phyloP scores from a whole-genome alignment of 2,329 filamentous ascomycete genomes.

The Aspergillus brasiliensis region DNA sequence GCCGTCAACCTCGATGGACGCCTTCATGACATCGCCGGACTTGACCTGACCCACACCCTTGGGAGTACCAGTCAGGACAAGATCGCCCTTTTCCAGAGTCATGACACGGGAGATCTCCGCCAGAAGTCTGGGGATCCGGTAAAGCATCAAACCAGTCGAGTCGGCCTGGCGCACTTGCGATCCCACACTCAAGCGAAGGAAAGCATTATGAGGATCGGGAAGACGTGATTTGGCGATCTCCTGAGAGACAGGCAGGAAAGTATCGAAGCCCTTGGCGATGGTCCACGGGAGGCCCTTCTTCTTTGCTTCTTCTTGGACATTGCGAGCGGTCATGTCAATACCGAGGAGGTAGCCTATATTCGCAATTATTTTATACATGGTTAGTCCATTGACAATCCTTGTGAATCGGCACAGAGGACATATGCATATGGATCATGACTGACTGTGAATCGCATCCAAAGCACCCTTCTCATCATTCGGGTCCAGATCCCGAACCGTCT shows the following conservation, averaged over 20 bases:
- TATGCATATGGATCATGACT: conserved; percentile 11
- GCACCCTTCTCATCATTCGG: conserved; percentile 74
- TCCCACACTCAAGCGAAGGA: conserved; percentile 85
- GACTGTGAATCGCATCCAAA: conserved; percentile 78
- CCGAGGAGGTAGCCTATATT: conserved; percentile 76
- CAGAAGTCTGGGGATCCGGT: conserved; percentile 81
- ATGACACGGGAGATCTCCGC: conserved; percentile 94
- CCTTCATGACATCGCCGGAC: conserved; percentile 83
- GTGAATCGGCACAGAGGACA: too few species aligned
- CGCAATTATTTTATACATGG: neutral
- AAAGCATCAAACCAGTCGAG: conserved; percentile 92
- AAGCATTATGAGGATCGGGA: conserved; percentile 82
- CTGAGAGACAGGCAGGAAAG: conserved; percentile 84
- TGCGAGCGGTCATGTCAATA: conserved; percentile 97
- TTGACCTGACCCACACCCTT: conserved; percentile 89
- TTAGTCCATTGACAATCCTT: neutral
- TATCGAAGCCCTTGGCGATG: conserved; percentile 97
- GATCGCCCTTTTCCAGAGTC: conserved; percentile 87
- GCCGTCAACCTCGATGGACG: conserved; percentile 76
- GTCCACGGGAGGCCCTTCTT: conserved; percentile 94
- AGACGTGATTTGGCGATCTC: conserved; percentile 79
- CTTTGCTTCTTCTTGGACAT: conserved; percentile 95
- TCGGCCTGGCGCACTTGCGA: conserved; percentile 76
- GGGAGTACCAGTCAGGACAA: conserved; percentile 94
- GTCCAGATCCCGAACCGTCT: conserved; percentile 73